A percentile compares a stretch with the other conserved stretches of the same genome.
Conservation (phyloP, 768 basidiomycete species). For the Rickenella mellea region DNA sequence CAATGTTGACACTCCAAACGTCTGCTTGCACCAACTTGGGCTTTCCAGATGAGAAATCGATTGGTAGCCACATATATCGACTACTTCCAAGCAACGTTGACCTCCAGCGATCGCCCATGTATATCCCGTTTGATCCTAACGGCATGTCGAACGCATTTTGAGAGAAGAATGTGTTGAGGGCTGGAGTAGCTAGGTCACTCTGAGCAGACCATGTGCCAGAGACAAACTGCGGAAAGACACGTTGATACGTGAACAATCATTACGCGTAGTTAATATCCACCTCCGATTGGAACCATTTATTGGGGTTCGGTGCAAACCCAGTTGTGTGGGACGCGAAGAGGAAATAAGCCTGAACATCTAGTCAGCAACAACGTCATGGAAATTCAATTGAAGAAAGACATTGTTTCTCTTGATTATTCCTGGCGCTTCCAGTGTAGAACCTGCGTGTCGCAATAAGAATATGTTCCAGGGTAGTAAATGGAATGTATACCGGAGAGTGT, state of each 20-base stretch:
- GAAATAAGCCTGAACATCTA: constrained; percentile 33
- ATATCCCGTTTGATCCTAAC: constrained; percentile 39
- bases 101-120: constrained; percentile 61
- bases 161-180: constrained; percentile 48
- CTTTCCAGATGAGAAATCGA: constrained; percentile 43
- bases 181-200: constrained; percentile 42
- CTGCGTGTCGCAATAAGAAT: constrained; percentile 17
- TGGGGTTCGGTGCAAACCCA: constrained; percentile 51
- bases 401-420: constrained; percentile 52
- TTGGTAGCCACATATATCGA: constrained; percentile 53
- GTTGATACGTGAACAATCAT: constrained; percentile 1
- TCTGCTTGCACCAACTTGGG: constrained; percentile 47
- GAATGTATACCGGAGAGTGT: constrained; percentile 29
- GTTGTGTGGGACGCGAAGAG: constrained; percentile 50
- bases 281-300: constrained; percentile 45
- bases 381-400: constrained; percentile 16
- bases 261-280: constrained; percentile 20
- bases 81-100: constrained; percentile 44
- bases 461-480: background rate
- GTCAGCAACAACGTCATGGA: constrained; percentile 3
- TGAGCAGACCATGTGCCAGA: constrained; percentile 48
- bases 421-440: constrained; percentile 49
- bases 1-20: constrained; percentile 45
- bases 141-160: constrained; percentile 50
- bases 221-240: constrained; percentile 30